These are phyloP conservation scores for Leucoagaricus sp. DNA, from an alignment of 1,284 basidiomycete species.

Conservation along the genomic window DNA sequence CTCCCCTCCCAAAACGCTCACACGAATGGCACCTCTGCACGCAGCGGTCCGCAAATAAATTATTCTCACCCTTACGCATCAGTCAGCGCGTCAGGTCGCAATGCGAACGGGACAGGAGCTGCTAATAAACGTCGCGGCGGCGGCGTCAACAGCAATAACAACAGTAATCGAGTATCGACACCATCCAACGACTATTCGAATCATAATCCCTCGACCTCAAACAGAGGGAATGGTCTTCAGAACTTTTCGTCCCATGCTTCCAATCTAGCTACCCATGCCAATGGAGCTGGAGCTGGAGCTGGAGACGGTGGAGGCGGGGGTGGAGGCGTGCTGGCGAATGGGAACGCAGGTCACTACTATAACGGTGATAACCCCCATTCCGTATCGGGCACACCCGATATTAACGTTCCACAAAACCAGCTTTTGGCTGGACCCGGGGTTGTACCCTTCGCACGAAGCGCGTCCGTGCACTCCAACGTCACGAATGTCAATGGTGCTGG, in stretches of 20 bases:
- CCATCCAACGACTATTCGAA: conserved; percentile 30
- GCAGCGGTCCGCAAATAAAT: conserved; percentile 23
- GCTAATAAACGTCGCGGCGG: conserved; percentile 36
- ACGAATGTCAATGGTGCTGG: conserved; percentile 28
- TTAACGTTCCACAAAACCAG: conserved; percentile 45
- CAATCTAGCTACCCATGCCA: conserved; percentile 34
- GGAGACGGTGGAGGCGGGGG: not conserved
- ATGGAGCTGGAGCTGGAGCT: conserved; percentile 23
- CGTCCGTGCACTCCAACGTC: conserved; percentile 34
- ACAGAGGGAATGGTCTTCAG: conserved; percentile 25
- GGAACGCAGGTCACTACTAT: conserved; percentile 18
- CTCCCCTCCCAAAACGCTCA: conserved; percentile 33
- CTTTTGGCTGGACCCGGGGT: conserved; percentile 71
- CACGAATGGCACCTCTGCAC: conserved; percentile 31
- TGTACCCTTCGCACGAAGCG: conserved; percentile 60
- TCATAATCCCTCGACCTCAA: conserved; percentile 26
- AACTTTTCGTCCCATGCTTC: conserved; percentile 37
- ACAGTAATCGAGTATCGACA: conserved; percentile 31
- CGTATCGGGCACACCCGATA: conserved; percentile 34
- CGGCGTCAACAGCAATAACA: conserved; percentile 13
- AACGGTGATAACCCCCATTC: conserved; percentile 35
- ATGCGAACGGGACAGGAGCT: conserved; percentile 28
- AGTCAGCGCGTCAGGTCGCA: conserved; percentile 28
- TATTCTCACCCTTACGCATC: conserved; percentile 30
- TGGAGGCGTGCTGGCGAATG: conserved; percentile 16